Conservation (phyloP, 352 stramenopile genomes). For the Globisporangium radiosum region DNA sequence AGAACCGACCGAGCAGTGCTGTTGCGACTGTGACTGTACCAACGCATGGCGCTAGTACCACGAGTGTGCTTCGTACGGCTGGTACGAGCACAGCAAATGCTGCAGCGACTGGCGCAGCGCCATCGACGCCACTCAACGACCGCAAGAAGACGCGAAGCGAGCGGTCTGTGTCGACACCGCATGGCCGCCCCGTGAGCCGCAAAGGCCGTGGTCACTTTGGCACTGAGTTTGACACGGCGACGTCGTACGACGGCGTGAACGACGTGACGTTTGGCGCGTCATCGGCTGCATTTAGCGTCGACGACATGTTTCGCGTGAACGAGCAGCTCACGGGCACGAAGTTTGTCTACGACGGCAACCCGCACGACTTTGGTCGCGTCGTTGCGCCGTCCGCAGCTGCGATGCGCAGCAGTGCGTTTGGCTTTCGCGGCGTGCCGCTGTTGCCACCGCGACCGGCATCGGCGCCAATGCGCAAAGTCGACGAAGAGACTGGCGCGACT, state of each 20-base stretch:
- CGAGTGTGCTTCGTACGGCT: not conserved
- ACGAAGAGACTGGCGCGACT: slow-evolving; percentile 24
- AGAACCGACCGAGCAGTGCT: slow-evolving; percentile 45
- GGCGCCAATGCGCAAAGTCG: slow-evolving; percentile 40
- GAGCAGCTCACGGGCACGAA: slow-evolving; percentile 88
- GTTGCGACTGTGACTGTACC: slow-evolving; percentile 25
- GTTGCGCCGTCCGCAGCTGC: not conserved
- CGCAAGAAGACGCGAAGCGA: slow-evolving; percentile 35
- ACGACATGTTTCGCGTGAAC: slow-evolving; percentile 96
- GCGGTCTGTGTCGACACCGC: slow-evolving; percentile 68
- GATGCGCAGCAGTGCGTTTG: not conserved
- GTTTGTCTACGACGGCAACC: slow-evolving; percentile 94
- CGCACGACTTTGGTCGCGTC: slow-evolving; percentile 87
- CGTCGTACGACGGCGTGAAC: slow-evolving; percentile 85
- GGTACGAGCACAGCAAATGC: slow-evolving; percentile 3
- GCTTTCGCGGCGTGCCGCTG: slow-evolving; percentile 20
- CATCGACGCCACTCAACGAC: slow-evolving; percentile 7
- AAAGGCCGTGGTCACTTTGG: slow-evolving; percentile 74
- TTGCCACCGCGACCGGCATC: slow-evolving; percentile 31
- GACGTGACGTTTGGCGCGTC: slow-evolving; percentile 80
- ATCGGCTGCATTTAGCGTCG: slow-evolving; percentile 80
- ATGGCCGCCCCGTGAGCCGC: slow-evolving; percentile 32
- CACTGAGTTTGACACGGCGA: slow-evolving; percentile 72
- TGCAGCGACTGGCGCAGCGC: not conserved
- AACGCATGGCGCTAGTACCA: slow-evolving; percentile 3